Percentiles rank a stretch among this genome's conserved stretches.
Conservation (phyloP, 2,329 filamentous ascomycete genomes). For the Cytospora piceae region DNA sequence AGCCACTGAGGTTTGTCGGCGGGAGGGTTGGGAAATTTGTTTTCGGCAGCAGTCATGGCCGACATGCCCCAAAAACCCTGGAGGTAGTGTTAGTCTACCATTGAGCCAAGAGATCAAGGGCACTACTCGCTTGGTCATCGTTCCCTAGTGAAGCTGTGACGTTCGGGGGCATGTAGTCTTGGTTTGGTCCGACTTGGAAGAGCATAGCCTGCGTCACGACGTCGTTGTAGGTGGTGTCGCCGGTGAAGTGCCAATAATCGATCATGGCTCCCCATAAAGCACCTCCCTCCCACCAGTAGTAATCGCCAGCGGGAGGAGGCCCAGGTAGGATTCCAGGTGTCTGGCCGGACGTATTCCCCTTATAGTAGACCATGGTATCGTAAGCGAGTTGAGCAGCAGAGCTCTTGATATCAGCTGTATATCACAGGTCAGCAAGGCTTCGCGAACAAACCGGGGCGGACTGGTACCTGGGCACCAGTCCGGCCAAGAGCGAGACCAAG, state of each 20-base stretch:
- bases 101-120: not conserved
- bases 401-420: constrained; percentile 50
- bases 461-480: constrained; percentile 10
- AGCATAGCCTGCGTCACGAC: constrained; percentile 60
- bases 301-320: constrained; percentile 57
- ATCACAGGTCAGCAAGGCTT: constrained; percentile 11
- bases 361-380: constrained; percentile 56
- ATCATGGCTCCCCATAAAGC: constrained; percentile 70
- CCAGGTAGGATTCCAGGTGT: constrained; percentile 62
- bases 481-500: constrained; percentile 2
- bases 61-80: constrained; percentile 74
- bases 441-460: constrained; percentile 15
- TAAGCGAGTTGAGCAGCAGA: constrained; percentile 53
- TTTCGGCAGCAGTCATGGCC: constrained; percentile 72
- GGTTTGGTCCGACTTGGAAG: constrained; percentile 71
- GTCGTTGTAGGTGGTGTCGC: constrained; percentile 65
- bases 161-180: constrained; percentile 78
- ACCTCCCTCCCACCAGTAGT: constrained; percentile 77
- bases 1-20: constrained; percentile 66
- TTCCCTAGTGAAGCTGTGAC: constrained; percentile 72
- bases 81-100: not conserved
- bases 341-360: constrained; percentile 49
- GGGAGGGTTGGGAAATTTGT: constrained; percentile 66
- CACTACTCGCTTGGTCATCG: constrained; percentile 63
- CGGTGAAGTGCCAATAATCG: constrained; percentile 72